Evolutionary conservation across 805 yeast species (phyloP).

Genomic region (Myxozyma sirexii): DNA sequence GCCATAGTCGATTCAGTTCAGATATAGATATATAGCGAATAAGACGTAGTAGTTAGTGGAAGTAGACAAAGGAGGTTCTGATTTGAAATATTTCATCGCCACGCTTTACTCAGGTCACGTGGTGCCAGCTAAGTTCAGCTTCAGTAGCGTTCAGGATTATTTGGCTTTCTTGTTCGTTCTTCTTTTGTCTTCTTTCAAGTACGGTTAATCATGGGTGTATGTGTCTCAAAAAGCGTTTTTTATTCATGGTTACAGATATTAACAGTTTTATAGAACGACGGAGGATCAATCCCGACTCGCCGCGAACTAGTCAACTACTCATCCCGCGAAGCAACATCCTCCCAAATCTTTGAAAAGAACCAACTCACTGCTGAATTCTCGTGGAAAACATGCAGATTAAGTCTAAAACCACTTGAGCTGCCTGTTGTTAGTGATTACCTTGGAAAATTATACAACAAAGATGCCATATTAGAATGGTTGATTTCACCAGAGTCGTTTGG

Average conservation of each 20-base stretch:
- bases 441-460: conserved; percentile 69
- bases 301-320: conserved; percentile 35
- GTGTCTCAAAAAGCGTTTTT: too few relatives aligned
- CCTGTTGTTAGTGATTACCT: conserved; percentile 69
- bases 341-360: conserved; percentile 29
- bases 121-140: too few relatives aligned
- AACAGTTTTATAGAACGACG: conserved; percentile 30
- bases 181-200: neutral
- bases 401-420: conserved; percentile 48
- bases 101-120: neutral
- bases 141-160: too few relatives aligned
- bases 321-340: conserved; percentile 24
- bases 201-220: conserved; percentile 12
- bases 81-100: neutral
- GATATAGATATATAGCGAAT: too few relatives aligned
- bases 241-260: too few relatives aligned
- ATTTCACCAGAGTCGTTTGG: conserved; percentile 45
- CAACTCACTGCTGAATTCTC: conserved; percentile 21
- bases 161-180: too few relatives aligned
- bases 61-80: neutral
- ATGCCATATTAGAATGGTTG: conserved; percentile 60
- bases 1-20: conserved; percentile 37
- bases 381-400: conserved; percentile 55
- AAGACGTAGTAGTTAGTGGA: too few relatives aligned
- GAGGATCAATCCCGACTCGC: conserved; percentile 37